phyloP scores from a whole-genome alignment of 2,329 filamentous ascomycete genomes.

The Bimuria novae-zelandiae region DNA sequence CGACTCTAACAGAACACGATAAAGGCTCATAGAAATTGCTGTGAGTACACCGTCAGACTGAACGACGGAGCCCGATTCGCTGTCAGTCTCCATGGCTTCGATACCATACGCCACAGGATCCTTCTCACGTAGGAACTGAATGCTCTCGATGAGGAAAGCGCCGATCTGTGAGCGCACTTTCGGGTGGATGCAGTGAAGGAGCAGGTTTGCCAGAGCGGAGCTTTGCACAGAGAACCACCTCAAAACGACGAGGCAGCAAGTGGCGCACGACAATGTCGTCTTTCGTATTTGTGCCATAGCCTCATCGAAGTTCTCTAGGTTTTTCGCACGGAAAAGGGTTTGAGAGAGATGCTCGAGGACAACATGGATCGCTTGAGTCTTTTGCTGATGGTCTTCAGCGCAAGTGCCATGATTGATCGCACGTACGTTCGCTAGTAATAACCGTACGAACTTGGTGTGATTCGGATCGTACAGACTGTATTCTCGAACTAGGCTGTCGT shows the following conservation, averaged over 20 bases:
- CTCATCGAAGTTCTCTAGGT: slow-evolving; percentile 64
- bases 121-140: slow-evolving; percentile 39
- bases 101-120: slow-evolving; percentile 34
- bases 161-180: slow-evolving; percentile 36
- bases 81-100: slow-evolving; percentile 34
- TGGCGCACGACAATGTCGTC: slow-evolving; percentile 56
- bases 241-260: slow-evolving; percentile 63
- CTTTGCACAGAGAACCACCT: slow-evolving; percentile 63
- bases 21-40: slow-evolving; percentile 24
- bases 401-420: slow-evolving; percentile 55
- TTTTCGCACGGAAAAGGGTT: slow-evolving; percentile 72
- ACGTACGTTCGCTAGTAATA: slow-evolving; percentile 63
- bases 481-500: slow-evolving; percentile 72
- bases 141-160: slow-evolving; percentile 36
- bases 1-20: slow-evolving; percentile 28
- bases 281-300: slow-evolving; percentile 59
- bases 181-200: slow-evolving; percentile 47
- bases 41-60: slow-evolving; percentile 23
- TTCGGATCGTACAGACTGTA: slow-evolving; percentile 79
- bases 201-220: slow-evolving; percentile 65
- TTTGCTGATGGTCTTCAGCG: slow-evolving; percentile 53
- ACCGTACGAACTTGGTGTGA: slow-evolving; percentile 69
- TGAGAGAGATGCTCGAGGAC: slow-evolving; percentile 73
- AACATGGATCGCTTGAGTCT: slow-evolving; percentile 59
- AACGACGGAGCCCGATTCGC: slow-evolving; percentile 22